Evolutionary conservation across 2,329 filamentous ascomycete genomes (phyloP), one percentile per base, ranked within the genome.

Genomic region (Claviceps citrina): DNA sequence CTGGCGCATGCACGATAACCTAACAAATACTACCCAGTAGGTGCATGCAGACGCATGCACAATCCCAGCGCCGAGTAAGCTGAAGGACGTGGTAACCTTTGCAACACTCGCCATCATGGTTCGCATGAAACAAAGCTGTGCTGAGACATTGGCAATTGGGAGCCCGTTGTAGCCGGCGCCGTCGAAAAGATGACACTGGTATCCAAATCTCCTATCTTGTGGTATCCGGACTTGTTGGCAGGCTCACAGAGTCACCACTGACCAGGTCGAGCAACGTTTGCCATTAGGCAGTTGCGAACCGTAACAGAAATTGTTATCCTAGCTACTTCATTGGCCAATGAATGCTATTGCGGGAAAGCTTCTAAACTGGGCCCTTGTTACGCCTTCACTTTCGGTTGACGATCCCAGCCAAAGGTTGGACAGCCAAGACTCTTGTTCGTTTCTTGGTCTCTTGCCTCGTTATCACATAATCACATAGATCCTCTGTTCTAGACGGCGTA

Each of bases 161-260:
- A 24, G 32, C 32, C 9, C 7, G 19, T 34, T 15, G 32, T 13
- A 24, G 32, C 32, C 18, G 32, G 19, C 12, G 10, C 10, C 32
- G 5, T 24, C 22, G 22, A 24, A 24, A 8, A 24, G 22, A 8
- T 5, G 5, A 24, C 5, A 8, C 22, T 24, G 22, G 22, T 24
- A 8, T 6, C n/a, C 19, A 25, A 16, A 9, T 8, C 18, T 18
- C 28, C 19, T 39, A 30, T 38, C 15, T 36, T 36, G 4, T 31
- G 22, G 25, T n/a, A 15, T 25, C 38, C 39, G 42, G 42, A 39
- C 35, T 39, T 41, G 42, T 39, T 41, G 42, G 40, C 39, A 39
- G 38, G 31, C 31, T 41, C 35, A 25, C 31, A 31, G 38, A 37
- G 30, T 36, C 35, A 33, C 13, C 30, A 35, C 13, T 31, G 25